Percentiles rank a stretch among this genome's conserved stretches.
Evolutionary conservation across 106 monocot genomes (phyloP).

Genomic region (Alisma plantagoaquatica): DNA sequence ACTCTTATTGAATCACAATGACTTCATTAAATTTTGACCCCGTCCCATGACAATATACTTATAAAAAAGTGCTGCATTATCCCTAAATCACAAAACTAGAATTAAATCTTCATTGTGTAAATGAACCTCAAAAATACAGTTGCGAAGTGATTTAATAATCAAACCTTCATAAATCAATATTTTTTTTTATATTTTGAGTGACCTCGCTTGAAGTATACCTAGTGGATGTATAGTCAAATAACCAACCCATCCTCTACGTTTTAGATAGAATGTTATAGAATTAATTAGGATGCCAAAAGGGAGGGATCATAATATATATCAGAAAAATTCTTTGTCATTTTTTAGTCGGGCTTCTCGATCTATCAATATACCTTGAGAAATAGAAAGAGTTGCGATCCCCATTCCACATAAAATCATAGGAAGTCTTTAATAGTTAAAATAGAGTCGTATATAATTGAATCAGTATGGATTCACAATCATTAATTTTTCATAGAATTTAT

Average conservation of each 20-base stretch:
- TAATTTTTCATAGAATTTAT: too few relatives aligned
- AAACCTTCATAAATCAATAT: too few relatives aligned
- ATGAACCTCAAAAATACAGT: not conserved
- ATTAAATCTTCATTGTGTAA: not conserved
- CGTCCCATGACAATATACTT: not conserved
- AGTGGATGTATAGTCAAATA: not conserved
- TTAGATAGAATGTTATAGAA: slow-evolving; percentile 3
- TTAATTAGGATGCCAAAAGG: not conserved
- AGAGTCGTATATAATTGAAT: too few relatives aligned
- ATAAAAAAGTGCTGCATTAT: not conserved
- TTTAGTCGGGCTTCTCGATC: slow-evolving; percentile 3
- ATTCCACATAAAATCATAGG: slow-evolving; percentile 4
- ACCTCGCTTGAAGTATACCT: not conserved
- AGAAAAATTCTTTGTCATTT: not conserved
- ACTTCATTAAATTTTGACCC: not conserved
- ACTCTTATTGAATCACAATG: not conserved
- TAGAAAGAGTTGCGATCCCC: slow-evolving; percentile 6
- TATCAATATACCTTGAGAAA: slow-evolving; percentile 7
- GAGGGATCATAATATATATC: not conserved
- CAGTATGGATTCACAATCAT: too few relatives aligned
- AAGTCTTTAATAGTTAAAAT: slow-evolving; percentile 2
- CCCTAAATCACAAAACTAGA: not conserved
- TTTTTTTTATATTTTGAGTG: not conserved
- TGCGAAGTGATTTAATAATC: not conserved
- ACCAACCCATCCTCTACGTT: not conserved